Conservation (phyloP, 78 protist genomes). For the slime mould (Dictyostelium discoideum) region dicty_2.7 NC_007089.4:5276001-5276500, state of each 20-base stretch:
- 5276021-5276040: slow-evolving; percentile 70
- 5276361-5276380: slow-evolving; percentile 10
- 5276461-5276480: slow-evolving; percentile 31
- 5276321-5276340: slow-evolving; percentile 18
- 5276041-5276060: slow-evolving; percentile 37
- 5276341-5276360: slow-evolving; percentile 5
- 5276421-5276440: slow-evolving; percentile 69
- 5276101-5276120: neutral
- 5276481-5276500: slow-evolving; percentile 86
- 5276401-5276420: slow-evolving; percentile 66
- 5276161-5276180: slow-evolving; percentile 22
- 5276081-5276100: too few species aligned
- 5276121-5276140: neutral
- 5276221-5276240: neutral
- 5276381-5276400: slow-evolving; percentile 77
- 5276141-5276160: slow-evolving; percentile 33
- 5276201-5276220: neutral
- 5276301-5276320: neutral
- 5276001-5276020: slow-evolving; percentile 49
- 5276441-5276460: slow-evolving; percentile 44
- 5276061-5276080: neutral
- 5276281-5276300: neutral
- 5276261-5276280: slow-evolving; percentile 58
- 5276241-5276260: slow-evolving; percentile 30
- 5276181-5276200: neutral